Evolutionary conservation across 2,329 filamentous ascomycete species (phyloP), one percentile per base, ranked within the genome.

Genomic region (Aspergillus neotritici): DNA sequence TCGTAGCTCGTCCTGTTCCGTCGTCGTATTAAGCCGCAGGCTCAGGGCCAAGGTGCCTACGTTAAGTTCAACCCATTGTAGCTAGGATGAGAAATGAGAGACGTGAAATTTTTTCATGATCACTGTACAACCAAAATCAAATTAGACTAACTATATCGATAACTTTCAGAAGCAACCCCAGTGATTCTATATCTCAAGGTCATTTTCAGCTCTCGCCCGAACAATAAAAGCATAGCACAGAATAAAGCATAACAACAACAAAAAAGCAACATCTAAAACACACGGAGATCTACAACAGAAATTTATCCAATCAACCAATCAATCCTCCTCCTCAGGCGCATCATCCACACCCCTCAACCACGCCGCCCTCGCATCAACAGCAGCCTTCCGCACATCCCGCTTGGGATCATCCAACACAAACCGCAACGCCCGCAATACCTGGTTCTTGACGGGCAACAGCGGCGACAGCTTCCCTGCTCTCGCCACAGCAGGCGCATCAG

Each of bases 361-460:
- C 43, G 71, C 76, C n/a, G 68, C 73, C 40, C 79, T 64, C 49
- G 79, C 81, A 65, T 74, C 75, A 17, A 83, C 80, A 11, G 80
- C 81, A 46, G 79, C 78, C 49, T 77, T 75, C 33, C 82, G 70
- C 8, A 85, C 82, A 57, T 74, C 72, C 48, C 82, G 68, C 65
- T 79, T 83, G 28, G 68, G 68, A 62, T 85, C 82, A 66, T 85
- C 82, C 50, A 85, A 57, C 17, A 77, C 74, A 12, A 55, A 60
- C 34, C 71, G 66, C 54, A 85, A 61, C 15, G 72, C 70, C 55
- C 76, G 75, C 37, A 82, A 67, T 7, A 84, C 79, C 37, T 76
- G 70, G 37, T 67, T 68, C 52, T 79, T 74, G 45, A 78, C 77
- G 7, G 77, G 74, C 13, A 84, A 57, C 6, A 84, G 66, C 1